Percentiles rank a stretch among this genome's conserved stretches.
Conservation (phyloP, 352 stramenopile species). For the Bremia lactucae region DNA sequence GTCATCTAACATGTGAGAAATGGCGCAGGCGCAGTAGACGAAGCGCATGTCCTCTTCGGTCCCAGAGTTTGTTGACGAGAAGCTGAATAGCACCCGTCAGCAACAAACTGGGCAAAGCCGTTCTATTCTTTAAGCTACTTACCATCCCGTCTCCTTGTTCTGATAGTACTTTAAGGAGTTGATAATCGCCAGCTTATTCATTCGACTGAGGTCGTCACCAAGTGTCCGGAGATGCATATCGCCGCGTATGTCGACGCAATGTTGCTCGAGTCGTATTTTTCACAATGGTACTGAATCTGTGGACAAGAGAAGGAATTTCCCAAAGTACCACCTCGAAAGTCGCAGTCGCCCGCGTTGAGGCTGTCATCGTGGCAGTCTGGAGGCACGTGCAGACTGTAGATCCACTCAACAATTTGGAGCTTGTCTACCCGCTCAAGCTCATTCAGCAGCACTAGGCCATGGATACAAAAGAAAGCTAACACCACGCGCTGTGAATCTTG, state of each 20-base stretch:
- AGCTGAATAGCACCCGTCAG: conserved; percentile 28
- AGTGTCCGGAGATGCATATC: conserved; percentile 78
- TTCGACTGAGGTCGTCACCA: conserved; percentile 65
- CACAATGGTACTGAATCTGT: conserved; percentile 45
- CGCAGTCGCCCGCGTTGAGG: conserved; percentile 61
- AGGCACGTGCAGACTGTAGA: conserved; percentile 76
- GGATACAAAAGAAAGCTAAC: conserved; percentile 78
- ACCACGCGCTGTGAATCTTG: conserved; percentile 79
- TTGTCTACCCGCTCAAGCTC: conserved; percentile 66
- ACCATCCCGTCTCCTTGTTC: conserved; percentile 65
- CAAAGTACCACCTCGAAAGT: conserved; percentile 60
- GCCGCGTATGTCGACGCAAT: conserved; percentile 80
- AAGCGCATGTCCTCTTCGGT: conserved; percentile 86
- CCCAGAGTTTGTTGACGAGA: conserved; percentile 49
- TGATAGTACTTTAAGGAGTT: conserved; percentile 54
- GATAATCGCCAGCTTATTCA: conserved; percentile 65
- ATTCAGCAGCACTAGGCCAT: conserved; percentile 69
- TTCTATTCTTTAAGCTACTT: neutral
- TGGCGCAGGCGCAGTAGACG: conserved; percentile 80
- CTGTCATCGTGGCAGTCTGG: conserved; percentile 50
- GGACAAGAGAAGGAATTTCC: conserved; percentile 46
- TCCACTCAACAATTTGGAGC: conserved; percentile 71
- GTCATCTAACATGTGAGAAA: conserved; percentile 81
- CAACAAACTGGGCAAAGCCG: neutral
- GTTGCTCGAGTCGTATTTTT: conserved; percentile 73